Conservation (phyloP, 495 filamentous ascomycete genomes). For the Aspergillus conjunctus region DNA sequence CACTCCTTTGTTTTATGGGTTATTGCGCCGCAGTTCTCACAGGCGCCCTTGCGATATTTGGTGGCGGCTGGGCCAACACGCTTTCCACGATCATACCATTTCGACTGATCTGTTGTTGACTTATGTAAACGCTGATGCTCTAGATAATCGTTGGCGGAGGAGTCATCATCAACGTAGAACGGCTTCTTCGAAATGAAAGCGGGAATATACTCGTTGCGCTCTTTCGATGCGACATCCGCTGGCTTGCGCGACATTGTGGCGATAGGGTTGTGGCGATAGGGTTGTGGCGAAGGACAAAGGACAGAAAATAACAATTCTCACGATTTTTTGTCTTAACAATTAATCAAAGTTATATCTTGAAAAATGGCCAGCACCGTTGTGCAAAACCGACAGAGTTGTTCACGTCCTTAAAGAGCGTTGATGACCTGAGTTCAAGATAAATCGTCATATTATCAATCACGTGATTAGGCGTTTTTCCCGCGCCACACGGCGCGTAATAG, state of each 20-base stretch:
- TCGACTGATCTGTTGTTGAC: constrained; percentile 61
- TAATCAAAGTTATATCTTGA: too few relatives aligned
- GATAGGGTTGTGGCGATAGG: background rate
- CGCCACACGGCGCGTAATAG: constrained; percentile 26
- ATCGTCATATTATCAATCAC: constrained; percentile 20
- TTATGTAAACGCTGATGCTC: constrained; percentile 94
- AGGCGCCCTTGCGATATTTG: constrained; percentile 96
- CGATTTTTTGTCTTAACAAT: background rate
- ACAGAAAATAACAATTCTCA: background rate
- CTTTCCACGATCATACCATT: constrained; percentile 89
- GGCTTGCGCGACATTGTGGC: constrained; percentile 56
- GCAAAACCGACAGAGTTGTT: background rate
- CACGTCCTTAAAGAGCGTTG: background rate
- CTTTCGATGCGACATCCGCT: constrained; percentile 59
- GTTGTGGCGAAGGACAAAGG: background rate
- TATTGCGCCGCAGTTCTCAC: constrained; percentile 97
- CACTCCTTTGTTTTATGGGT: constrained; percentile 96
- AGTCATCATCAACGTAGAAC: constrained; percentile 88
- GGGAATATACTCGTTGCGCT: constrained; percentile 98
- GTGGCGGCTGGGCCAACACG: constrained; percentile 81
- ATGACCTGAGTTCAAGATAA: constrained; percentile 1
- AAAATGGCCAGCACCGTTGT: constrained; percentile 14
- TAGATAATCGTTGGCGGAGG: constrained; percentile 81
- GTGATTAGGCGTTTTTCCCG: constrained; percentile 38
- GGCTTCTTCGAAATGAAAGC: constrained; percentile 97